Percentiles rank a stretch among this genome's conserved stretches.
These are phyloP conservation scores for Lentinula edodes DNA, from an alignment of 768 basidiomycete genomes.

Conservation along the genomic window DNA sequence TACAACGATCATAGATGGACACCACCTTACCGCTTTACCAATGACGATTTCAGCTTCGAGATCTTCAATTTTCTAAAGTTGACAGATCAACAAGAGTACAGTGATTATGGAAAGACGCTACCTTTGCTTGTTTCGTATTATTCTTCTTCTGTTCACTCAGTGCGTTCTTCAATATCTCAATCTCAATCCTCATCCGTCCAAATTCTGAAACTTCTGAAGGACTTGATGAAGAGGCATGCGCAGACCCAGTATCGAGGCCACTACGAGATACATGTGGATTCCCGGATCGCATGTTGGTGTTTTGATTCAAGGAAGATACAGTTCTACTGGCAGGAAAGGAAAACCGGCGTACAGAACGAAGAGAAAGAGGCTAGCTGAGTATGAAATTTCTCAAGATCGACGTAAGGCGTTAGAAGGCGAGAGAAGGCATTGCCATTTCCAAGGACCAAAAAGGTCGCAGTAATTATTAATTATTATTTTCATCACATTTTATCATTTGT, in stretches of 20 bases:
- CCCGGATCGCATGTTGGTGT: neutral
- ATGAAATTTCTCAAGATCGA: too few relatives aligned
- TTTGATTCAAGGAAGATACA: neutral
- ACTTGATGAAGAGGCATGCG: conserved; percentile 17
- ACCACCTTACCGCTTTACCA: conserved; percentile 34
- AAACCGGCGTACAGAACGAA: neutral
- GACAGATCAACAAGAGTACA: too few relatives aligned
- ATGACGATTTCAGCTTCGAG: too few relatives aligned
- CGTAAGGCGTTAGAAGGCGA: too few relatives aligned
- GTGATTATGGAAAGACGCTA: too few relatives aligned
- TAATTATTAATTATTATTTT: too few relatives aligned
- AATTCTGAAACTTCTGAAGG: conserved; percentile 41
- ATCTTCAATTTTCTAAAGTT: too few relatives aligned
- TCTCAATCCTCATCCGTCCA: conserved; percentile 50
- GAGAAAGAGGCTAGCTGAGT: neutral
- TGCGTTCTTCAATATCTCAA: conserved; percentile 48
- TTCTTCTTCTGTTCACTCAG: conserved; percentile 43
- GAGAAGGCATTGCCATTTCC: too few relatives aligned
- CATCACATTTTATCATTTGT: too few relatives aligned
- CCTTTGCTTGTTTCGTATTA: conserved; percentile 40
- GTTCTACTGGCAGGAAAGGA: neutral
- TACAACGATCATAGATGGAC: neutral
- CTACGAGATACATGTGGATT: neutral
- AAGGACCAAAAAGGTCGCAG: too few relatives aligned
- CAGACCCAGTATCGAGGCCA: neutral